These are phyloP conservation scores for Amaranthus cruentus DNA, from an alignment of 148 eudicot genomes.

Conservation along the genomic window DNA sequence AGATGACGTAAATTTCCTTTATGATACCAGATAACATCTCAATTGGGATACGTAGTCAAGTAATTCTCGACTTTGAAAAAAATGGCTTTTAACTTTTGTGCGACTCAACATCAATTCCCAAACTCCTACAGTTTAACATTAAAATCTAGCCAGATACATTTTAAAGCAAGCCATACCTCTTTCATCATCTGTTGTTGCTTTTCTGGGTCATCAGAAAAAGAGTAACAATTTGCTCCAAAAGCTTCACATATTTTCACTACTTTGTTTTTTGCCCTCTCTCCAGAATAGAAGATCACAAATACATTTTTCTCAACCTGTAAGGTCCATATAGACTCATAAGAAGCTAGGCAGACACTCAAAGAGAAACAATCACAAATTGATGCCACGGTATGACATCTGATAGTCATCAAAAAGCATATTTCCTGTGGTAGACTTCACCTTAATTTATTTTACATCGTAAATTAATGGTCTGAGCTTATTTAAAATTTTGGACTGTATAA, in stretches of 20 bases:
- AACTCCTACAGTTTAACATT: not conserved
- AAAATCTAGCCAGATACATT: not conserved
- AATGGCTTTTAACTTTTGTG: not conserved
- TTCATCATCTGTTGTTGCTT: slow-evolving; percentile 56
- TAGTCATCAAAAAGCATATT: not conserved
- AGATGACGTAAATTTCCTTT: not conserved
- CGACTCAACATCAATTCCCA: not conserved
- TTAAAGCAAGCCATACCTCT: slow-evolving; percentile 41
- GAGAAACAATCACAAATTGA: not conserved
- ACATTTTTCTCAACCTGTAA: slow-evolving; percentile 83
- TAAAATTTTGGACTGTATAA: too few relatives aligned
- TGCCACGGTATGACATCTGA: not conserved
- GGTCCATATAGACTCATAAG: slow-evolving; percentile 3
- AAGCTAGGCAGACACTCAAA: not conserved
- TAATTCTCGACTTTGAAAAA: not conserved
- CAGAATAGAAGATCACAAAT: slow-evolving; percentile 71
- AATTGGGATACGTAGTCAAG: not conserved
- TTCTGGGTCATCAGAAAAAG: slow-evolving; percentile 63
- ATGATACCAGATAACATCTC: not conserved
- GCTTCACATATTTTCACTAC: slow-evolving; percentile 76
- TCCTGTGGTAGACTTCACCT: not conserved
- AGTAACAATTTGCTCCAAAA: slow-evolving; percentile 76
- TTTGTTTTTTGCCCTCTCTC: slow-evolving; percentile 70
- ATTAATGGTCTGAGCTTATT: not conserved
- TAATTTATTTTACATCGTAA: not conserved